These are phyloP conservation scores for Tricholoma saponaceum DNA, from an alignment of 768 basidiomycete species.

Conservation along the genomic window DNA sequence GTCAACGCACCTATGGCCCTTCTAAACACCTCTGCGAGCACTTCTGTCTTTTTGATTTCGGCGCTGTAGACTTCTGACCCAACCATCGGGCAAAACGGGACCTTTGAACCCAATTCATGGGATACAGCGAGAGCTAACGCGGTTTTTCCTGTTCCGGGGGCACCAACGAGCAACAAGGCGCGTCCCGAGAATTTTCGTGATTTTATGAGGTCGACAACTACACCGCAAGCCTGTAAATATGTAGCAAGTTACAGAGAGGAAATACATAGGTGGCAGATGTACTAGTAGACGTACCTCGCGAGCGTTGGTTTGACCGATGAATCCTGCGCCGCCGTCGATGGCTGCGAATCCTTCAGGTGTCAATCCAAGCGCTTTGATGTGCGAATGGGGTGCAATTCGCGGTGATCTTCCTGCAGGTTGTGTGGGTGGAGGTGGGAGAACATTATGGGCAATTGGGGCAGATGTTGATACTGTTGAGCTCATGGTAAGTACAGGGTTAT, in stretches of 20 bases:
- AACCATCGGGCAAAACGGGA: slow-evolving; percentile 99
- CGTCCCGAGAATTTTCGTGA: slow-evolving; percentile 92
- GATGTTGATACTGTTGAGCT: slow-evolving; percentile 45
- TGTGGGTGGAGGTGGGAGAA: slow-evolving; percentile 63
- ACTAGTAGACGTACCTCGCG: slow-evolving; percentile 85
- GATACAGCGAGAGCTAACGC: slow-evolving; percentile 94
- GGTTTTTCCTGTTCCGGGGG: slow-evolving; percentile 97
- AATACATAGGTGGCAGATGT: neutral
- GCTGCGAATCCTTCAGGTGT: slow-evolving; percentile 78
- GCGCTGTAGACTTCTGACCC: slow-evolving; percentile 97
- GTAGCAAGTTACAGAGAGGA: too few species aligned
- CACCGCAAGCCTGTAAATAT: slow-evolving; percentile 96
- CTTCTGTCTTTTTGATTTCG: slow-evolving; percentile 99
- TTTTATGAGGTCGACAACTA: slow-evolving; percentile 85
- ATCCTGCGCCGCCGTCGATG: slow-evolving; percentile 73
- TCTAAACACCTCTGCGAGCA: slow-evolving; percentile 92
- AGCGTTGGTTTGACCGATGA: slow-evolving; percentile 89
- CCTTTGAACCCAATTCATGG: slow-evolving; percentile 91
- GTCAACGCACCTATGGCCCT: slow-evolving; percentile 96
- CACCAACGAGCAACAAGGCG: slow-evolving; percentile 88
- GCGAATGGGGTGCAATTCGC: slow-evolving; percentile 88
- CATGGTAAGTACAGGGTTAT: too few species aligned
- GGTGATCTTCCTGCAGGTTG: slow-evolving; percentile 63
- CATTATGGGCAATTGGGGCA: slow-evolving; percentile 63
- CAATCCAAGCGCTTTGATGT: slow-evolving; percentile 94